Percentiles rank a stretch among this genome's conserved stretches.
phyloP scores from a whole-genome alignment of 1,284 basidiomycete species.

The Porodaedalea pini region DNA sequence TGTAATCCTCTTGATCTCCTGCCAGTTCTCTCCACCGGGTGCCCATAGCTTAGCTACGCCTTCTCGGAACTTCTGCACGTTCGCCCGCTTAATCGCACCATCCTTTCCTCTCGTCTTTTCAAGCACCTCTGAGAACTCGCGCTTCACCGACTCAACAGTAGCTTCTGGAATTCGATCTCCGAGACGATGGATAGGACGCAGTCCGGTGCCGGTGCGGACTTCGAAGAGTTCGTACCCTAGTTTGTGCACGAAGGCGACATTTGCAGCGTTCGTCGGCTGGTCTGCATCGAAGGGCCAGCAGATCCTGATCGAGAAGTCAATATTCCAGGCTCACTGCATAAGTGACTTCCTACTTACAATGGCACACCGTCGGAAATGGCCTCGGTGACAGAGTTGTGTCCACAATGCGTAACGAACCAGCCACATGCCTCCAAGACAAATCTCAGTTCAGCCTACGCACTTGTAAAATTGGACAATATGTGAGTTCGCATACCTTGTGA shows the following conservation, averaged over 20 bases:
- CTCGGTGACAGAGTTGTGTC: slow-evolving; percentile 22
- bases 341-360: slow-evolving; percentile 11
- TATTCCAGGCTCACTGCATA: not conserved
- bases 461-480: not conserved
- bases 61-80: slow-evolving; percentile 3
- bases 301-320: slow-evolving; percentile 22
- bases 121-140: not conserved
- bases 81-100: slow-evolving; percentile 10
- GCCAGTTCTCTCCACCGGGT: slow-evolving; percentile 8
- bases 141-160: slow-evolving; percentile 2
- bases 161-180: slow-evolving; percentile 3
- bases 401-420: slow-evolving; percentile 23
- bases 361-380: slow-evolving; percentile 19
- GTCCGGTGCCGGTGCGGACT: slow-evolving; percentile 26
- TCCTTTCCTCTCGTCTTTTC: slow-evolving; percentile 3
- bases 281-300: slow-evolving; percentile 28
- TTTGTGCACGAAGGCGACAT: slow-evolving; percentile 23
- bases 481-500: slow-evolving; percentile 17
- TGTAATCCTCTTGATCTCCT: slow-evolving; percentile 6
- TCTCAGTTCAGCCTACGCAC: not conserved
- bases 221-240: slow-evolving; percentile 31
- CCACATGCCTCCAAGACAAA: slow-evolving; percentile 18
- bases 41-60: slow-evolving; percentile 5
- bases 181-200: slow-evolving; percentile 21
- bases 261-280: slow-evolving; percentile 27